phyloP scores from a whole-genome alignment of 2,329 filamentous ascomycete genomes.

The Uncinocarpus reesii region DNA sequence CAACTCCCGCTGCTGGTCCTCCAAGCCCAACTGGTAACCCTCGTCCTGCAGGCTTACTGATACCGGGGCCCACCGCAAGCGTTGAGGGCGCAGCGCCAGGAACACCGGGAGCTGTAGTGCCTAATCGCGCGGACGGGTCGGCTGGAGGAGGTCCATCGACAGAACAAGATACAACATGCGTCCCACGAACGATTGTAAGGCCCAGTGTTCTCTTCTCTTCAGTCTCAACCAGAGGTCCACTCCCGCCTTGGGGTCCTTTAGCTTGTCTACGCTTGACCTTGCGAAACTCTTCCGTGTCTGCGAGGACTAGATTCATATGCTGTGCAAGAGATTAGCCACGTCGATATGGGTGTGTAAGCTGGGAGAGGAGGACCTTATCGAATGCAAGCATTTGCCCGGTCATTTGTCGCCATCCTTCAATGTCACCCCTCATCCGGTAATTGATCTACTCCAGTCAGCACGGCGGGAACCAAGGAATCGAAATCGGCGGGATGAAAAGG shows the following conservation, averaged over 20 bases:
- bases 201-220: conserved; percentile 98
- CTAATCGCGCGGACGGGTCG: conserved; percentile 81
- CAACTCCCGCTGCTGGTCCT: conserved; percentile 80
- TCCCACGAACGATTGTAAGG: conserved; percentile 85
- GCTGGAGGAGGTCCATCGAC: conserved; percentile 93
- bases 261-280: conserved; percentile 74
- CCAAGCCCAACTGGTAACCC: conserved; percentile 73
- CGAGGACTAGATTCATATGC: conserved; percentile 99
- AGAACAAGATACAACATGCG: conserved; percentile 86
- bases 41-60: conserved; percentile 81
- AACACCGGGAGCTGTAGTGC: conserved; percentile 60
- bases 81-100: conserved; percentile 49
- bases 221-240: conserved; percentile 62
- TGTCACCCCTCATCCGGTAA: conserved; percentile 96
- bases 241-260: conserved; percentile 54
- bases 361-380: conserved; percentile 61
- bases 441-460: conserved; percentile 60
- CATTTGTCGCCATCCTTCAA: conserved; percentile 94
- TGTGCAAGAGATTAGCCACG: conserved; percentile 28
- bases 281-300: conserved; percentile 96
- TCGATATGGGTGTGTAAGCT: neutral
- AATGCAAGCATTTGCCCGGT: conserved; percentile 97
- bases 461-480: neutral
- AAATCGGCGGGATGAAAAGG: neutral
- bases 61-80: conserved; percentile 73